Evolutionary conservation across 179 eudicot species (phyloP).

Genomic region (Beta lomatogona): DNA sequence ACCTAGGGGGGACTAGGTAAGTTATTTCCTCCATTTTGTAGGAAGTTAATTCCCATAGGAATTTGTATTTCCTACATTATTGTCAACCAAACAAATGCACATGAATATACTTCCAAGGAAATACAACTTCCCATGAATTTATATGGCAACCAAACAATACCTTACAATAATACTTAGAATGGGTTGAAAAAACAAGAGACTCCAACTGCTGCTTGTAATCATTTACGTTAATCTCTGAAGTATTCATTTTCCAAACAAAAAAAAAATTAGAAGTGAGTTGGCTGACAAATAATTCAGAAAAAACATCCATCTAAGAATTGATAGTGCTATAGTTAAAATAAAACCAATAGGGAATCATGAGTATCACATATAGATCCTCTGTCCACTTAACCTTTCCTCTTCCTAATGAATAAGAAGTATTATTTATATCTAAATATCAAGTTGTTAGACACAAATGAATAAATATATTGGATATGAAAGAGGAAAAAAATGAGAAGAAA

Average conservation of each 20-base stretch:
- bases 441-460: not conserved
- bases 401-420: not conserved
- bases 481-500: not conserved
- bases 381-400: not conserved
- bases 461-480: not conserved
- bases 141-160: too few relatives aligned
- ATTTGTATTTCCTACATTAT: too few relatives aligned
- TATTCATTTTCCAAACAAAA: not conserved
- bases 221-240: not conserved
- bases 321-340: not conserved
- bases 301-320: not conserved
- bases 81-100: too few relatives aligned
- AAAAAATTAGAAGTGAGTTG: not conserved
- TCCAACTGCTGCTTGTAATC: not conserved
- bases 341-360: not conserved
- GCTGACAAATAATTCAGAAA: not conserved
- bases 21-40: too few relatives aligned
- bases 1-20: too few relatives aligned
- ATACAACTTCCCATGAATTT: too few relatives aligned
- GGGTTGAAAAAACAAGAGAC: not conserved
- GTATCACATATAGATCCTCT: not conserved
- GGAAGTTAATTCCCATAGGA: too few relatives aligned
- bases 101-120: too few relatives aligned
- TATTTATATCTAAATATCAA: slow-evolving; percentile 7
- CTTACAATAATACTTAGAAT: not conserved